Base-by-base conservation (phyloP, 306 rosid species). In the Casuarina equisetifolia region DNA sequence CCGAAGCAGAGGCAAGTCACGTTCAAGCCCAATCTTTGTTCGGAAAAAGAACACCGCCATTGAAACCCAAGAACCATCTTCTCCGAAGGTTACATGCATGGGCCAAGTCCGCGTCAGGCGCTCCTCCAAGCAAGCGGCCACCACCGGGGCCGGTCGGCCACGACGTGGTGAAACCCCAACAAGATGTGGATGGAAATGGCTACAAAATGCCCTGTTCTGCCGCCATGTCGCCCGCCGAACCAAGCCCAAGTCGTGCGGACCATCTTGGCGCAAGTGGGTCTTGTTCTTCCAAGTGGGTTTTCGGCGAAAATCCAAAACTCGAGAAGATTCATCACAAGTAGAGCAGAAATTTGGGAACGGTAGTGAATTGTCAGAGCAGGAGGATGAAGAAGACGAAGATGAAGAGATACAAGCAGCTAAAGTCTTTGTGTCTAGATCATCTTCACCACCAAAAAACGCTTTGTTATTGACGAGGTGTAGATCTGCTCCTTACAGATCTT, bases 11-110 rank as follows among this genome's bases (percentile, higher is more conserved):
- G 92, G 89, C 5, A 86, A 94, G 87, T 85, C 88, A 38, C 89
- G 87, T 50, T 70, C 95, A 5, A 92, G 87, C 72, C 85, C 98
- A 13, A 83, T 94, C 83, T 92, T 94, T 57, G 68, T 89, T n/a
- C 77, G 89, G 50, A 92, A 84, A 86, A 94, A 88, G 79, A 90
- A 69, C 84, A 11, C 85, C 15, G 70, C 89, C 79, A 81, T 82
- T 54, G 96, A 90, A 81, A 89, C 97, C 5, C 96, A 89, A 76
- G 98, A 94, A 83, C 98, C 98, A 1, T 86, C 98, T 62, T 94
- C 98, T 49, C 98, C 97, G 0, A 94, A 94, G 52, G 98, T 94
- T 72, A 94, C 98, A 1, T 94, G 98, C 91, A 94, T 94, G 90
- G 98, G 98, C 0, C 97, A 92, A 69, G 98, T 94, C 4, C 86